Evolutionary conservation across 495 filamentous ascomycete genomes (phyloP).

Genomic region (Copromyces sp.): DNA sequence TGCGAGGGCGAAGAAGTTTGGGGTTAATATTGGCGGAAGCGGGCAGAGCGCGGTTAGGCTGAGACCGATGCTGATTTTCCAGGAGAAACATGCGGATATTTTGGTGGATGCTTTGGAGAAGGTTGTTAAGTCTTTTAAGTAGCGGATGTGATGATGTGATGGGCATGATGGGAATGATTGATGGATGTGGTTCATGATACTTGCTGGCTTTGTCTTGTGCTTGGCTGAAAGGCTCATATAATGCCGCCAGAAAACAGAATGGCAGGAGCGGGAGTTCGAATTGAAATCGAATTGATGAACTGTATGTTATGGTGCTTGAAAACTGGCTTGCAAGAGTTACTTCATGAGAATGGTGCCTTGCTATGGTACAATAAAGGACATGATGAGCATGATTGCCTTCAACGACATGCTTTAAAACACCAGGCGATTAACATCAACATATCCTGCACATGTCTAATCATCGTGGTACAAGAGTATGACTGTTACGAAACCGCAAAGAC

Average conservation of each 20-base stretch:
- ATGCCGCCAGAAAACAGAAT: background rate
- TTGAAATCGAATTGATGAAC: background rate
- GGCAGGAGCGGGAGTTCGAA: background rate
- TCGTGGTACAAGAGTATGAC: background rate
- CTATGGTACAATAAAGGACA: background rate
- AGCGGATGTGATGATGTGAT: background rate
- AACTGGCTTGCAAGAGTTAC: background rate
- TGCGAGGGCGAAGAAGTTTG: conserved; percentile 66
- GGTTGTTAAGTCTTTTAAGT: conserved; percentile 45
- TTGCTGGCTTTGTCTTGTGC: background rate
- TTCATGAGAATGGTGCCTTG: background rate
- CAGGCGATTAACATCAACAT: background rate
- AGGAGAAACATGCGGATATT: conserved; percentile 74
- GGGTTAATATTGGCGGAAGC: conserved; percentile 88
- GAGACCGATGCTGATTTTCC: conserved; percentile 93
- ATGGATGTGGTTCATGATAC: background rate
- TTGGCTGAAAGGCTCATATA: background rate
- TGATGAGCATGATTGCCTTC: background rate
- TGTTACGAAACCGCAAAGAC: background rate
- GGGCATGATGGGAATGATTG: background rate
- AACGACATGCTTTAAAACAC: background rate
- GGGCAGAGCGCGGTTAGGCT: conserved; percentile 73
- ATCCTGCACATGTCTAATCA: background rate
- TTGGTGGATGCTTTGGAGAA: conserved; percentile 55
- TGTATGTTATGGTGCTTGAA: background rate